Evolutionary conservation across 1,284 basidiomycete species (phyloP).

Genomic region (Cutaneotrichosporon sp.): DNA sequence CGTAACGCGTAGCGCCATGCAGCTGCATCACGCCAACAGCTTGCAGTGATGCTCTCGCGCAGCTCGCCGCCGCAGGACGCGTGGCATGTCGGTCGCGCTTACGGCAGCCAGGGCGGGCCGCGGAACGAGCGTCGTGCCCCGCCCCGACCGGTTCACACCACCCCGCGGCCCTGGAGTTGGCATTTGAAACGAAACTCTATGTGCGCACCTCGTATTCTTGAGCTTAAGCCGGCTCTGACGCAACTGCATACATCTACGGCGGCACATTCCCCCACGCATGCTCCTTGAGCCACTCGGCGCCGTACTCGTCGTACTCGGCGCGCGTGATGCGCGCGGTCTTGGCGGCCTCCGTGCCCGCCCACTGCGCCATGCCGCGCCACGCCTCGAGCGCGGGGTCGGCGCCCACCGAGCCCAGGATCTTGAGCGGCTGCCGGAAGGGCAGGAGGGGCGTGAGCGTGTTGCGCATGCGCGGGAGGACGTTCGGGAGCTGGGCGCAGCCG

Average conservation of each 20-base stretch:
- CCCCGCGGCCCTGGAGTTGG: too few relatives aligned
- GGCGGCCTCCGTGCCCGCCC: slow-evolving; percentile 67
- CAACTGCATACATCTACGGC: slow-evolving; percentile 19
- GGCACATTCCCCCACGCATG: slow-evolving; percentile 56
- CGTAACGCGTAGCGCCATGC: too few relatives aligned
- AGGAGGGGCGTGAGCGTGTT: slow-evolving; percentile 74
- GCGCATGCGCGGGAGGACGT: slow-evolving; percentile 69
- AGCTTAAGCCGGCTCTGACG: too few relatives aligned
- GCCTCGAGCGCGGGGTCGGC: slow-evolving; percentile 73
- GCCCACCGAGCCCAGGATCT: slow-evolving; percentile 59
- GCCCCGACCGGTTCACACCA: too few relatives aligned
- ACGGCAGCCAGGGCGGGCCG: too few relatives aligned
- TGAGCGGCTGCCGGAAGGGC: slow-evolving; percentile 72
- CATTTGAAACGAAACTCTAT: too few relatives aligned
- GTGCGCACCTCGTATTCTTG: too few relatives aligned
- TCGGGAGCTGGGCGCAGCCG: slow-evolving; percentile 71
- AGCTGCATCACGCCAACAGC: too few relatives aligned
- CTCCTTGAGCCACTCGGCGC: slow-evolving; percentile 68
- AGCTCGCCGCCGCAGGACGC: too few relatives aligned
- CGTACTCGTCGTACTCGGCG: slow-evolving; percentile 88
- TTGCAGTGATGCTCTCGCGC: too few relatives aligned
- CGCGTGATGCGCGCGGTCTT: slow-evolving; percentile 63
- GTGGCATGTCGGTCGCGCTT: too few relatives aligned
- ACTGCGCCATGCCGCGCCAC: slow-evolving; percentile 90
- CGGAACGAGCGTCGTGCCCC: too few relatives aligned